phyloP scores from a whole-genome alignment of 75 land plant species.

The Isoetes taiwanensis region DNA sequence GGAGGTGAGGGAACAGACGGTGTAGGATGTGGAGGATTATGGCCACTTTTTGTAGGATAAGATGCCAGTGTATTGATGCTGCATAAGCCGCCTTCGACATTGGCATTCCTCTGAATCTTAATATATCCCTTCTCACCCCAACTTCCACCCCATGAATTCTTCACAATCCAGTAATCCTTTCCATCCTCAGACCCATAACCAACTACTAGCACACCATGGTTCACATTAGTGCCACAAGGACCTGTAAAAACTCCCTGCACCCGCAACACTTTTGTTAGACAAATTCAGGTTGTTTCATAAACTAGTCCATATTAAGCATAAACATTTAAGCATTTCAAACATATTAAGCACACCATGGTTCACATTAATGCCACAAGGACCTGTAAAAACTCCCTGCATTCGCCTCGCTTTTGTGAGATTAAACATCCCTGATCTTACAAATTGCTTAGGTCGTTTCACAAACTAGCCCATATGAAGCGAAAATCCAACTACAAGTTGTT shows the following conservation, averaged over 20 bases:
- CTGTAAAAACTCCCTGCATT: no score
- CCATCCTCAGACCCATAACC: constrained; percentile 1
- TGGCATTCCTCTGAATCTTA: background rate
- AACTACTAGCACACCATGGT: background rate
- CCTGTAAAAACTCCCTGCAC: constrained; percentile 5
- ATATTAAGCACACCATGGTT: no score
- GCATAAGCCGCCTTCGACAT: background rate
- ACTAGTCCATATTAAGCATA: no score
- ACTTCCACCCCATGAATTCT: constrained; percentile 1
- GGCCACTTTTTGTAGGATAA: background rate
- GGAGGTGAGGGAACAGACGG: constrained; percentile 21
- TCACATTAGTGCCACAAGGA: background rate
- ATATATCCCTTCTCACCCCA: background rate
- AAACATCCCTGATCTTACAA: background rate
- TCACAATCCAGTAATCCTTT: background rate
- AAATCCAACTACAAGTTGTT: no score
- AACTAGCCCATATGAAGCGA: no score
- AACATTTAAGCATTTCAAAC: no score
- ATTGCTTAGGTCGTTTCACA: no score
- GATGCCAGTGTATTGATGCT: constrained; percentile 1
- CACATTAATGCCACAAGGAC: no score
- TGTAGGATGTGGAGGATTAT: constrained; percentile 7
- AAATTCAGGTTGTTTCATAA: no score
- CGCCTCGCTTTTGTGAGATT: no score
- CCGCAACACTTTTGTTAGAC: no score